Percentiles rank a stretch among this genome's conserved stretches.
Evolutionary conservation across 2,329 filamentous ascomycete genomes (phyloP).

Genomic region (Leptographium radiaticola): DNA sequence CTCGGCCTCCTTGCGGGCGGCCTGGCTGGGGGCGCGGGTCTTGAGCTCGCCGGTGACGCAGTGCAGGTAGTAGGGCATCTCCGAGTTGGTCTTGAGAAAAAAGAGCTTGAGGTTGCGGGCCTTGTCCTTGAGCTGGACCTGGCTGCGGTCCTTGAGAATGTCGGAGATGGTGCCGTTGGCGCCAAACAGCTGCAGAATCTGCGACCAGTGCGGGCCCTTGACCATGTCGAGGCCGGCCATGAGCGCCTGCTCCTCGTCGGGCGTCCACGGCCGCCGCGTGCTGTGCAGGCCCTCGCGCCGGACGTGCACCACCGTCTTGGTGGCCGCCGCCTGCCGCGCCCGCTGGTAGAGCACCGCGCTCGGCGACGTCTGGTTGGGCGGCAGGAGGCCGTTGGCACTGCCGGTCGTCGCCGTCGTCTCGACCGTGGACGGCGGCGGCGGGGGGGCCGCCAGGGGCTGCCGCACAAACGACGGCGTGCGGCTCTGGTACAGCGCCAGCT

Average conservation of each 20-base stretch:
- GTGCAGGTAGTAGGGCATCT: conserved; percentile 78
- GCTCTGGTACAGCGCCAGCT: conserved; percentile 8
- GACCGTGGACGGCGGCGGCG: not conserved
- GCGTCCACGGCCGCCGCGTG: conserved; percentile 69
- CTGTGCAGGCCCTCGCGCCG: conserved; percentile 45
- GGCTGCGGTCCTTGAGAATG: conserved; percentile 75
- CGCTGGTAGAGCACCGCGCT: conserved; percentile 44
- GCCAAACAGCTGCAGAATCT: conserved; percentile 76
- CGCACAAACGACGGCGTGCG: conserved; percentile 4
- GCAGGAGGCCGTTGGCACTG: conserved; percentile 22
- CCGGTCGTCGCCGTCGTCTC: conserved; percentile 12
- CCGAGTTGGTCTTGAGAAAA: conserved; percentile 81
- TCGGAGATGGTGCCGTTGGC: conserved; percentile 67
- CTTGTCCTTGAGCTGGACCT: conserved; percentile 89
- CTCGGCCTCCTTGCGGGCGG: conserved; percentile 55
- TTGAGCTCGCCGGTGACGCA: conserved; percentile 84
- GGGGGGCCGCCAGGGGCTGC: conserved; percentile 6
- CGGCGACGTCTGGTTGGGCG: conserved; percentile 42
- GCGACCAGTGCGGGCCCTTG: conserved; percentile 85
- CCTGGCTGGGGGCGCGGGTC: conserved; percentile 65
- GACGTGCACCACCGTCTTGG: conserved; percentile 41
- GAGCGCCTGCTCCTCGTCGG: conserved; percentile 78
- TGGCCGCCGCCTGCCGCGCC: conserved; percentile 44
- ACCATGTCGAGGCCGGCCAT: conserved; percentile 83
- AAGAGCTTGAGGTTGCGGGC: conserved; percentile 81